A percentile compares a stretch with the other conserved stretches of the same genome.
These are phyloP conservation scores for Podospora appendiculata DNA, from an alignment of 495 filamentous ascomycete genomes.

Conservation along the genomic window DNA sequence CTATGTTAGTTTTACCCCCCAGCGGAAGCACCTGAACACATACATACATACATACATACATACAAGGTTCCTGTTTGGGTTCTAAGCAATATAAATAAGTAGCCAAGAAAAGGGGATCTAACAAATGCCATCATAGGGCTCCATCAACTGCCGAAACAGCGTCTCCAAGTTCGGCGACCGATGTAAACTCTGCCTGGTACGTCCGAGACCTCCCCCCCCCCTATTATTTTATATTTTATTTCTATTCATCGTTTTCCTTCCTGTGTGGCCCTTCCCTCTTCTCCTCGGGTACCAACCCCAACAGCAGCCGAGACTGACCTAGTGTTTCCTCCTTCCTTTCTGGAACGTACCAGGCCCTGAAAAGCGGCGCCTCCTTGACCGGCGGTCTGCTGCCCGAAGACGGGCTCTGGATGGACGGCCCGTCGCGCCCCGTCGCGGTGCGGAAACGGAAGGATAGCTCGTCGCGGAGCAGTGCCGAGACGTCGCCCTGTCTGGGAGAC, in stretches of 20 bases:
- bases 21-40: too few species aligned
- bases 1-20: slow-evolving; percentile 25
- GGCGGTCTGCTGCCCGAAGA: slow-evolving; percentile 16
- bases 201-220: slow-evolving; percentile 1
- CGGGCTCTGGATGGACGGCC: slow-evolving; percentile 6
- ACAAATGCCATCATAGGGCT: slow-evolving; percentile 22
- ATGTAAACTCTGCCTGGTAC: slow-evolving; percentile 35
- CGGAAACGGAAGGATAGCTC: too few species aligned
- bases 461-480: too few species aligned
- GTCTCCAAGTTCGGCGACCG: slow-evolving; percentile 37
- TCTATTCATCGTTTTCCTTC: too few species aligned
- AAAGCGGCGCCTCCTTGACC: slow-evolving; percentile 18
- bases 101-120: not conserved
- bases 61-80: too few species aligned
- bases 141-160: slow-evolving; percentile 37
- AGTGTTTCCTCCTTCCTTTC: not conserved
- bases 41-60: too few species aligned
- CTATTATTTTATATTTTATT: not conserved
- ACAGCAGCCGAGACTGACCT: not conserved
- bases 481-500: too few species aligned
- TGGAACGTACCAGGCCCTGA: slow-evolving; percentile 2
- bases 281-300: not conserved
- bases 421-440: not conserved
- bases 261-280: too few species aligned
- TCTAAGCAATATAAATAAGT: slow-evolving; percentile 12